Evolutionary conservation across 2,329 filamentous ascomycete genomes (phyloP), one percentile per base, ranked within the genome.

Genomic region (Penicillium sp.): DNA sequence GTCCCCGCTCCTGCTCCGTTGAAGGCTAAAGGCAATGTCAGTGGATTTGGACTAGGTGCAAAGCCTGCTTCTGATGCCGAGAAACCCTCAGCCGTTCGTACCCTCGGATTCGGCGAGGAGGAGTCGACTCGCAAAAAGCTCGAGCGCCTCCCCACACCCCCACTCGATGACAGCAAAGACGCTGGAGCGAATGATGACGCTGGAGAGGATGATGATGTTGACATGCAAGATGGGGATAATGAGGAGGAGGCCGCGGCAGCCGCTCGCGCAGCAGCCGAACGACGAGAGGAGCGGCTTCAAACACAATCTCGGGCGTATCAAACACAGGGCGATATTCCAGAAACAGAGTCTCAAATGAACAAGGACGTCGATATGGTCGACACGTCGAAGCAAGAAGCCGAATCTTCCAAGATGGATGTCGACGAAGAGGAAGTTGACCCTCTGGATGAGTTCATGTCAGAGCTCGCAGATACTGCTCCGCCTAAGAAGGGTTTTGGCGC

Each of bases 361-460:
- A 68, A 72, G 47, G 77, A 84, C 50, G 57, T 66, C 13, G 47
- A 60, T 36, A 72, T 74, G 66, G 60, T 64, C 50, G 74, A 77
- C 51, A 68, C 66, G 14, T 63, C 65, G 20, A 58, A 55, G 42
- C 54, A 62, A 35, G 67, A 70, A 29, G 51, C 57, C 11, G 58
- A 61, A 18, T 34, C 54, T 23, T 63, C 68, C 50, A 71, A 69
- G 32, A 72, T 71, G 57, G 69, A 73, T 18, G 52, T 60, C 5
- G 64, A 67, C 23, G 59, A 63, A 20, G 69, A 89, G 44, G 87
- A 89, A 37, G 81, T 93, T 28, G 93, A 98, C 66, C 89, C 93
- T 6, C 75, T 98, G 29, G 93, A 98, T 71, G 91, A 89, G n/a
- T 98, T 94, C 73, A 98, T 98, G 93, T 85, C 83, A 42, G 81